These are phyloP conservation scores for Sporodiniella umbellata DNA, from an alignment of 371 early-diverging fungal genomes.

Conservation along the genomic window DNA sequence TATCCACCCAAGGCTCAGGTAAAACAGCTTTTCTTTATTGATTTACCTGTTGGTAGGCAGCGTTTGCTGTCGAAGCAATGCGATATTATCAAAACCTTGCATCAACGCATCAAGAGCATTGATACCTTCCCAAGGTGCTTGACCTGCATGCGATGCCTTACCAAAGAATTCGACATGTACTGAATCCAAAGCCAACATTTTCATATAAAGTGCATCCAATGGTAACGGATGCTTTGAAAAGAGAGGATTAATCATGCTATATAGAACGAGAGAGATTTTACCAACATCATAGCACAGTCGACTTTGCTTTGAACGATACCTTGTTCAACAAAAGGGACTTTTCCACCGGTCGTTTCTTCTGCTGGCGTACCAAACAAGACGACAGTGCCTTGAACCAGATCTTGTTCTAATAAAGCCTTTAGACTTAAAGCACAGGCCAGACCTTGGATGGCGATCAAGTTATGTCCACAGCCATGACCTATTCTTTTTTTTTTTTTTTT, in stretches of 20 bases:
- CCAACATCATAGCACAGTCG: slow-evolving; percentile 72
- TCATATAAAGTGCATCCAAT: slow-evolving; percentile 19
- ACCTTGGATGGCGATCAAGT: slow-evolving; percentile 65
- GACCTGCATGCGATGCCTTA: slow-evolving; percentile 54
- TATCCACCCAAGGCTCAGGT: no score
- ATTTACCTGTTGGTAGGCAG: slow-evolving; percentile 40
- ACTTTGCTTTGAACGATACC: slow-evolving; percentile 56
- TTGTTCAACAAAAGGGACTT: slow-evolving; percentile 57
- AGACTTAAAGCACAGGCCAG: slow-evolving; percentile 60
- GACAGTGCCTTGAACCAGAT: slow-evolving; percentile 52
- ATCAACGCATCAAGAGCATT: slow-evolving; percentile 71
- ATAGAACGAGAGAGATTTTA: no score
- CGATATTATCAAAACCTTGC: slow-evolving; percentile 50
- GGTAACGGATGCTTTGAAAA: slow-evolving; percentile 23
- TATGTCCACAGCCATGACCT: slow-evolving; percentile 62
- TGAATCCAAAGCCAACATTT: slow-evolving; percentile 36
- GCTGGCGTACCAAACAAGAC: slow-evolving; percentile 77
- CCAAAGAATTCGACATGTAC: slow-evolving; percentile 57
- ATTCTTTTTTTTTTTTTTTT: slow-evolving; percentile 16
- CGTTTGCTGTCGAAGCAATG: slow-evolving; percentile 66
- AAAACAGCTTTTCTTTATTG: background rate
- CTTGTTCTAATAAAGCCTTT: slow-evolving; percentile 48
- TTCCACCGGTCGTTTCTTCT: slow-evolving; percentile 70
- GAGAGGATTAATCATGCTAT: background rate
- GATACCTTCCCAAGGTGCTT: slow-evolving; percentile 55